These are phyloP conservation scores for Heliamphora pulchella DNA, from an alignment of 179 eudicot genomes.

Conservation along the genomic window DNA sequence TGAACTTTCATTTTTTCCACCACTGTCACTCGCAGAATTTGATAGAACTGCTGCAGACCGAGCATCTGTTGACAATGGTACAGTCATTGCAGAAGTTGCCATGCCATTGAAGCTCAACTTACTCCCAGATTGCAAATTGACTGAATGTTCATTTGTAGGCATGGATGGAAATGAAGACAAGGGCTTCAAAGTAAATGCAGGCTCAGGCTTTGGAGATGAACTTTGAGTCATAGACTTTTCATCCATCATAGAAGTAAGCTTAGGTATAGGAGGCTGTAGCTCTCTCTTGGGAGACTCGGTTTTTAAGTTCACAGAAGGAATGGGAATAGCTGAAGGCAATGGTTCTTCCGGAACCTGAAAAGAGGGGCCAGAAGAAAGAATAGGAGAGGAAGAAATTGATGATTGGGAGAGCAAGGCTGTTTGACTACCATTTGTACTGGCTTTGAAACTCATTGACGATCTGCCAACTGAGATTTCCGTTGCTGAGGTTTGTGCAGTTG, in stretches of 20 bases:
- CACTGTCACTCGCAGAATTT: constrained; percentile 26
- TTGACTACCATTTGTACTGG: constrained; percentile 26
- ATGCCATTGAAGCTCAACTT: constrained; percentile 24
- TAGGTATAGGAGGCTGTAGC: constrained; percentile 29
- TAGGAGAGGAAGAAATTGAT: constrained; percentile 28
- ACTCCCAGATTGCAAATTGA: constrained; percentile 29
- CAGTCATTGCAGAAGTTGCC: constrained; percentile 22
- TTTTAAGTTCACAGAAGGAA: constrained; percentile 18
- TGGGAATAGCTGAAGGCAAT: constrained; percentile 15
- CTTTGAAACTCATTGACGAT: constrained; percentile 22
- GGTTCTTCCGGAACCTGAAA: constrained; percentile 18
- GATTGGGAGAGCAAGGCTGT: constrained; percentile 27
- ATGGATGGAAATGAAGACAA: constrained; percentile 24
- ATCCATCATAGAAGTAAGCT: constrained; percentile 20
- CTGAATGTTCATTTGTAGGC: constrained; percentile 26
- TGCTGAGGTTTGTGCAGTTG: constrained; percentile 27
- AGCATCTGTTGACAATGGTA: constrained; percentile 20
- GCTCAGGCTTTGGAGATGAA: constrained; percentile 29
- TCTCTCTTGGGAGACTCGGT: constrained; percentile 20
- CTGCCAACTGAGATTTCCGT: constrained; percentile 17
- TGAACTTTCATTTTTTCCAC: constrained; percentile 25
- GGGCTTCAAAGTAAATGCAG: constrained; percentile 21
- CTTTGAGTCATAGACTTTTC: constrained; percentile 15
- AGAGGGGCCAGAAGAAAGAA: constrained; percentile 24
- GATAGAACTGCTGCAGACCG: constrained; percentile 25